Base-by-base conservation (phyloP, 2,329 filamentous ascomycete genomes). In the Sporothrix humicola region DNA sequence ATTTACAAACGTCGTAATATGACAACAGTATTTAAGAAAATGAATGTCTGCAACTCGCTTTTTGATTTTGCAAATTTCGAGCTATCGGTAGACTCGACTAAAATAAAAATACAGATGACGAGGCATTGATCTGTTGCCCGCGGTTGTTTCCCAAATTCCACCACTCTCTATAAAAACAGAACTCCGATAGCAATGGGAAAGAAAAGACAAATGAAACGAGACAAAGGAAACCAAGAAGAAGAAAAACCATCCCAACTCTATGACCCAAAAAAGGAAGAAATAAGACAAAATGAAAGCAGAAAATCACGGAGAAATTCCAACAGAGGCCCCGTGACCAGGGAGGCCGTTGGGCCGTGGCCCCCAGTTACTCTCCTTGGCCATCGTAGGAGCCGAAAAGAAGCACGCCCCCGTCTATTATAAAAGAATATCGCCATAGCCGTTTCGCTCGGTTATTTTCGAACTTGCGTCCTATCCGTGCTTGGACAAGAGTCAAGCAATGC, bases 321-420 rank as follows among this genome's bases (percentile, higher is more conserved):
- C 3, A 46, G n/a, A n/a, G 7, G 8, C n/a, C n/a, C 42, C 59
- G 31, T 20, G 13, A 20, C 31, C 2, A 44, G 15, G 1, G 23
- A 13, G 26, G 10, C 4, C 15, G 59, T 8, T 31, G 56, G 13
- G 1, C 15, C 13, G 2, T 42, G 31, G 31, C 20, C 44, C 37
- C 3, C 20, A 15, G 20, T 20, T 58, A 54, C 23, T 20, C 12
- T 44, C 31, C 13, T 44, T 46, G 9, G n/a, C 20, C 37, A 13
- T 23, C 9, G 17, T 7, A 20, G 59, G 44, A 20, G 17, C 61
- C 69, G 37, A 61, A 52, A 37, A 37, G 31, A 37, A 37, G 31
- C 31, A 42, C 12, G 20, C 15, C 50, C 66, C 66, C 48, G 31
- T 58, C 31, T 46, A 69, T 56, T 66, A 66, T 65, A 65, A 44